These are phyloP conservation scores for Draba incana DNA, from an alignment of 345 rosid genomes.

Conservation along the genomic window DNA sequence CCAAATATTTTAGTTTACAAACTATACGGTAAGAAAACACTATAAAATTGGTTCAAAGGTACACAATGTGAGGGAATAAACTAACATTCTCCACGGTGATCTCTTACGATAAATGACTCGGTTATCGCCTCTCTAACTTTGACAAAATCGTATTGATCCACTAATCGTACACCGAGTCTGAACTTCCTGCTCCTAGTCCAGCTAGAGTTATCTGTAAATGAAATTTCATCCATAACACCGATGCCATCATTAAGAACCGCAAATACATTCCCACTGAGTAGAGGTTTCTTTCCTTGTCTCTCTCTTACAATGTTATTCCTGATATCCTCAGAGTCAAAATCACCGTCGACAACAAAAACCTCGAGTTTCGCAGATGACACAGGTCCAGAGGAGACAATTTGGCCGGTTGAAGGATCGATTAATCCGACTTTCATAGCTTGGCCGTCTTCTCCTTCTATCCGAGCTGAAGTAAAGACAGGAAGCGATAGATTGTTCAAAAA, in stretches of 20 bases:
- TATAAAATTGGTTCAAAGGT: slow-evolving; percentile 17
- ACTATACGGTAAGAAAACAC: slow-evolving; percentile 4
- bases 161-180: slow-evolving; percentile 82
- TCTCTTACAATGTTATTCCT: slow-evolving; percentile 87
- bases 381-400: slow-evolving; percentile 60
- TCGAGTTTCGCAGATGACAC: slow-evolving; percentile 82
- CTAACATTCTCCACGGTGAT: slow-evolving; percentile 87
- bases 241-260: slow-evolving; percentile 71
- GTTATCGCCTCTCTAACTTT: slow-evolving; percentile 78
- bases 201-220: slow-evolving; percentile 98
- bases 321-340: slow-evolving; percentile 83
- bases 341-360: slow-evolving; percentile 91
- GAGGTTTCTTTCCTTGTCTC: slow-evolving; percentile 94
- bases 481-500: slow-evolving; percentile 72
- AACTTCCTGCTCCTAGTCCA: slow-evolving; percentile 99
- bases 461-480: slow-evolving; percentile 93
- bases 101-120: slow-evolving; percentile 92
- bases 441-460: slow-evolving; percentile 84
- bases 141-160: slow-evolving; percentile 64
- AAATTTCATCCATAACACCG: slow-evolving; percentile 66
- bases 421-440: slow-evolving; percentile 67
- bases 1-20: slow-evolving; percentile 11
- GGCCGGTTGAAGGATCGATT: slow-evolving; percentile 64
- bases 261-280: slow-evolving; percentile 78
- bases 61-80: background rate